Evolutionary conservation across 148 eudicot genomes (phyloP).

Genomic region (Dianthus caryophyllus): DNA sequence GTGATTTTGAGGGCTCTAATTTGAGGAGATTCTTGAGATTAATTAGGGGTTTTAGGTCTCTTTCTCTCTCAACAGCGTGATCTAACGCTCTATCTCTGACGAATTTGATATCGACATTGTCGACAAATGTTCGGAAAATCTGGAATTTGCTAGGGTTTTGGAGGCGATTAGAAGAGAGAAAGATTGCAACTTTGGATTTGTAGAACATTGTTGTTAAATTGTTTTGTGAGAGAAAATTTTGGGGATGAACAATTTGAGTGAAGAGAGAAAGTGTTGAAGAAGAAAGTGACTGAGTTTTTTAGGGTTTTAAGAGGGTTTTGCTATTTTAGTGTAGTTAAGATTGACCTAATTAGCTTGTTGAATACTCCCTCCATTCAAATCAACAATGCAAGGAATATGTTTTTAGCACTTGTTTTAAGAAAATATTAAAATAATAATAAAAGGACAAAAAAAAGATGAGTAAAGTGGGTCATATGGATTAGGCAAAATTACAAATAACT

Average conservation of each 20-base stretch:
- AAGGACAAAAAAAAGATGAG: too few species aligned
- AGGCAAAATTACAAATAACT: too few species aligned
- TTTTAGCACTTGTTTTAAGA: too few species aligned
- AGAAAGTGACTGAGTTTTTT: not conserved
- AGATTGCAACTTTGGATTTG: conserved; percentile 24
- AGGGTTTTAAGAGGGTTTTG: conserved; percentile 35
- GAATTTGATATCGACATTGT: conserved; percentile 43
- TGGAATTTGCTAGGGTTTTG: conserved; percentile 20
- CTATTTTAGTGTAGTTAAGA: too few species aligned
- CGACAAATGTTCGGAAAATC: conserved; percentile 34
- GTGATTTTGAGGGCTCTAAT: conserved; percentile 64
- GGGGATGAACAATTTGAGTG: not conserved
- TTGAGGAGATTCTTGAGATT: conserved; percentile 62
- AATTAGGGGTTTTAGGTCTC: conserved; percentile 45
- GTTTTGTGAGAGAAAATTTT: not conserved
- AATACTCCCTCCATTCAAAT: too few species aligned
- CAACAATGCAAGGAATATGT: too few species aligned
- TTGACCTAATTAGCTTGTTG: not conserved
- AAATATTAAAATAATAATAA: too few species aligned
- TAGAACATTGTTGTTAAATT: conserved; percentile 18
- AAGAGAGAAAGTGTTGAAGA: not conserved
- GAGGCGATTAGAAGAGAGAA: conserved; percentile 12
- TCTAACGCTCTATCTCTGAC: conserved; percentile 77
- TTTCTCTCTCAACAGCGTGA: conserved; percentile 76
- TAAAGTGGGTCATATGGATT: too few species aligned